These are phyloP conservation scores for Hypoxylon rubiginosum DNA, from an alignment of 2,329 filamentous ascomycete species.

Conservation along the genomic window DNA sequence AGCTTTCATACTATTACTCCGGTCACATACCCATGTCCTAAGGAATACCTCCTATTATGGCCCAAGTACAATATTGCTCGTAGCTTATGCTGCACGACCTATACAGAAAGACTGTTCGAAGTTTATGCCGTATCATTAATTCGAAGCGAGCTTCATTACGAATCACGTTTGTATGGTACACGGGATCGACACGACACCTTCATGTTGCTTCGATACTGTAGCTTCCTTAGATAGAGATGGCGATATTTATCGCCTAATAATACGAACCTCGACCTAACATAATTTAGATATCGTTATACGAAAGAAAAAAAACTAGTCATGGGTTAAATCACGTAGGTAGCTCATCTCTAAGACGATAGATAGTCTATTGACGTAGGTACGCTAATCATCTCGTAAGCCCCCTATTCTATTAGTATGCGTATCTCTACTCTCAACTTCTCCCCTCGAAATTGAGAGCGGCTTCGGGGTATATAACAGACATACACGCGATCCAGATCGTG, in stretches of 20 bases:
- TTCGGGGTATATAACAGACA: constrained; percentile 21
- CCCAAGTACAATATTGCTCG: background rate
- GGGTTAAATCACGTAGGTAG: background rate
- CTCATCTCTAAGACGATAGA: background rate
- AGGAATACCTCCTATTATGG: background rate
- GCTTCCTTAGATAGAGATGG: background rate
- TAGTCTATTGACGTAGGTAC: background rate
- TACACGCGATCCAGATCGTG: background rate
- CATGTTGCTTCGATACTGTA: background rate
- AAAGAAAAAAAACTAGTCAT: background rate
- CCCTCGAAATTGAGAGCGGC: constrained; percentile 6
- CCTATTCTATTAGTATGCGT: background rate
- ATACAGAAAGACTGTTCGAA: background rate
- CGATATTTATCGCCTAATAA: background rate
- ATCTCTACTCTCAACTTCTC: background rate
- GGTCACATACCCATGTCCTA: background rate
- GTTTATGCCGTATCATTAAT: background rate
- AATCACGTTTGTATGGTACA: background rate
- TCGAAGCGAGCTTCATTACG: background rate
- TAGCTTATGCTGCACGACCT: background rate
- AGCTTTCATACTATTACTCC: background rate
- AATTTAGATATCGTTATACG: background rate
- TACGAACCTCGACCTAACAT: background rate
- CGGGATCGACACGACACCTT: background rate
- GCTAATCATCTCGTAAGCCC: background rate